These are phyloP conservation scores for Ophiostoma perfectum DNA, from an alignment of 2,329 filamentous ascomycete species.

Conservation along the genomic window DNA sequence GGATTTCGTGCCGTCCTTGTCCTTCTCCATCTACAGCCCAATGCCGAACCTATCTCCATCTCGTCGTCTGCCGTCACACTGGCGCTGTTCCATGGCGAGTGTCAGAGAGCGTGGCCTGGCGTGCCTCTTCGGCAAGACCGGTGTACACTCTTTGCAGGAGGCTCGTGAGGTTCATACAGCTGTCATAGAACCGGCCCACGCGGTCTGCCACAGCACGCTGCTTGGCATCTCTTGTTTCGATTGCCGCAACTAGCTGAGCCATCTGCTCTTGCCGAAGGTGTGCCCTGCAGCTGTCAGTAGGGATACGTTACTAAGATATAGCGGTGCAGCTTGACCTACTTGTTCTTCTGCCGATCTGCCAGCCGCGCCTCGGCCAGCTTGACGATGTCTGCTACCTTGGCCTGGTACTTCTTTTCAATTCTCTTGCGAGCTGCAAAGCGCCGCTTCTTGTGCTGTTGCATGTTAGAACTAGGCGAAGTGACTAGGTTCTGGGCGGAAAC, in stretches of 20 bases:
- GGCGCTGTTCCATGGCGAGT: neutral
- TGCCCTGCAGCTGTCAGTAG: conserved; percentile 14
- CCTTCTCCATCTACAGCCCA: neutral
- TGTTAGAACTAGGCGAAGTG: neutral
- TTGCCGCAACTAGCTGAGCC: conserved; percentile 26
- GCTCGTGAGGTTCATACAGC: conserved; percentile 24
- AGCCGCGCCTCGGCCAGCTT: conserved; percentile 24
- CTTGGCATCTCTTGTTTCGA: conserved; percentile 26
- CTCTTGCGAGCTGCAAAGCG: conserved; percentile 24
- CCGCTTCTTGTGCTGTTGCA: conserved; percentile 26
- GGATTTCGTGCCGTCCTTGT: neutral
- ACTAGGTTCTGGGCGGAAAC: neutral
- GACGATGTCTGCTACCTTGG: conserved; percentile 27
- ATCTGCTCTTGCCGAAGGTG: conserved; percentile 22
- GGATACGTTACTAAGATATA: neutral
- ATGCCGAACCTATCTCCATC: too few relatives aligned
- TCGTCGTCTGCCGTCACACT: neutral
- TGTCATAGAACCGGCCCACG: conserved; percentile 27
- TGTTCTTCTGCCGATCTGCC: conserved; percentile 21
- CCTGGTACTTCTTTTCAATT: conserved; percentile 26
- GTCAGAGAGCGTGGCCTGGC: conserved; percentile 14
- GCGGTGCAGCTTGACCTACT: conserved; percentile 6
- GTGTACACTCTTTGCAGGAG: conserved; percentile 27
- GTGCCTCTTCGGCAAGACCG: conserved; percentile 26
- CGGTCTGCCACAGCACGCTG: conserved; percentile 27